Conservation (phyloP, 352 stramenopile species). For the Pythium grandisporangium region DNA sequence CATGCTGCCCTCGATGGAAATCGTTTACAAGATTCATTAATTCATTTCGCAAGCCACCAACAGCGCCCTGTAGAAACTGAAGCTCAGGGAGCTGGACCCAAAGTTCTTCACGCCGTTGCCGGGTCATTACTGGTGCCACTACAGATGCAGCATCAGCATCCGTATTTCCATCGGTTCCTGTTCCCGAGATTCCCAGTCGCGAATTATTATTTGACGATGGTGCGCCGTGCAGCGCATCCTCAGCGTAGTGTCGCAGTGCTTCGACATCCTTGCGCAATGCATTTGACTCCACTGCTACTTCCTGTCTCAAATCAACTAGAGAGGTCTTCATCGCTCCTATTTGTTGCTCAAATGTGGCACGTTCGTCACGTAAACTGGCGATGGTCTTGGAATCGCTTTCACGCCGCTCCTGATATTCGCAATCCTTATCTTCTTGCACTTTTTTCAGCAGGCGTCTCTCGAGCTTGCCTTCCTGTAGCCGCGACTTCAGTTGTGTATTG, state of each 20-base stretch:
- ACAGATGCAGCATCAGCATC: neutral
- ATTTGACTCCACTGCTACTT: conserved; percentile 19
- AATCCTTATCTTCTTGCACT: conserved; percentile 15
- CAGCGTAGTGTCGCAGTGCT: conserved; percentile 32
- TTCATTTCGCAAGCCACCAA: conserved; percentile 34
- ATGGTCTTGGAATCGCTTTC: conserved; percentile 29
- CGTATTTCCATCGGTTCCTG: conserved; percentile 1
- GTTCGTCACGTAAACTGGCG: conserved; percentile 23
- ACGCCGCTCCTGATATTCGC: conserved; percentile 28
- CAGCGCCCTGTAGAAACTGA: conserved; percentile 34
- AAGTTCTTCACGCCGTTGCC: conserved; percentile 7
- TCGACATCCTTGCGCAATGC: conserved; percentile 31
- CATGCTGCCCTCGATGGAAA: conserved; percentile 28
- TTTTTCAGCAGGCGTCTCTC: conserved; percentile 26
- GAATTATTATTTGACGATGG: conserved; percentile 2
- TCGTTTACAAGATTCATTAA: conserved; percentile 39
- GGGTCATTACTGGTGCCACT: neutral
- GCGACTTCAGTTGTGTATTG: conserved; percentile 21
- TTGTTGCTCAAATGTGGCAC: conserved; percentile 16
- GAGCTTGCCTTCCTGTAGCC: conserved; percentile 36
- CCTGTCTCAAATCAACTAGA: conserved; percentile 12
- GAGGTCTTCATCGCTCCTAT: conserved; percentile 11
- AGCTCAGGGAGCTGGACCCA: conserved; percentile 25
- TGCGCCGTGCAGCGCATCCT: conserved; percentile 14
- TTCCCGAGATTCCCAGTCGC: too few species aligned